Percentiles rank a stretch among this genome's conserved stretches.
Evolutionary conservation across 2,329 filamentous ascomycete species (phyloP).

Genomic region (Sporothrix schenckii): DNA sequence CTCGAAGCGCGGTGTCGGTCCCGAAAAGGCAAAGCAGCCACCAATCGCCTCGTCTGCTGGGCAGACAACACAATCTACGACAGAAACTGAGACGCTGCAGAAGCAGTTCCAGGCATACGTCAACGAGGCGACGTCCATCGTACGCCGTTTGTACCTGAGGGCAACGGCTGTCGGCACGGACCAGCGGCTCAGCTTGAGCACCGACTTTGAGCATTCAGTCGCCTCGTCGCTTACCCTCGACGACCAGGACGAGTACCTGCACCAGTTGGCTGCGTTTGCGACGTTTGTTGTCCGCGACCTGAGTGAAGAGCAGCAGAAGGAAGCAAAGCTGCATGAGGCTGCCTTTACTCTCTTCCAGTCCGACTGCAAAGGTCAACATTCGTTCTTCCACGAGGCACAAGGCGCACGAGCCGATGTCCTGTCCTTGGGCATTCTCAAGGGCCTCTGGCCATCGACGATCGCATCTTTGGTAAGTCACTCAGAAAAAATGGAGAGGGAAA

Average conservation of each 20-base stretch:
- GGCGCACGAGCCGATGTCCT: slow-evolving; percentile 36
- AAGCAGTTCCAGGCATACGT: slow-evolving; percentile 43
- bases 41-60: neutral
- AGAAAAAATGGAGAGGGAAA: slow-evolving; percentile 25
- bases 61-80: neutral
- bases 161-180: slow-evolving; percentile 39
- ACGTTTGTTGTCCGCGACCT: slow-evolving; percentile 41
- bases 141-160: slow-evolving; percentile 49
- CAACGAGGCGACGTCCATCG: slow-evolving; percentile 46
- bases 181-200: slow-evolving; percentile 30
- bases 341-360: slow-evolving; percentile 39
- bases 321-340: slow-evolving; percentile 37
- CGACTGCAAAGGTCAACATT: neutral
- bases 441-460: slow-evolving; percentile 40
- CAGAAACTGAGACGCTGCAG: neutral
- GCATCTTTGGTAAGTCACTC: slow-evolving; percentile 34
- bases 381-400: slow-evolving; percentile 35
- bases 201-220: slow-evolving; percentile 35
- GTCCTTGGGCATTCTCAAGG: slow-evolving; percentile 41
- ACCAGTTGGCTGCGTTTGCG: slow-evolving; percentile 41
- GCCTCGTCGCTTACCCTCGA: slow-evolving; percentile 8
- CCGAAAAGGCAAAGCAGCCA: slow-evolving; percentile 18
- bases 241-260: slow-evolving; percentile 35
- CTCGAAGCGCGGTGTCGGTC: slow-evolving; percentile 31
- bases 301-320: slow-evolving; percentile 39